phyloP scores from a whole-genome alignment of 768 basidiomycete genomes.

The Mycena polygramma region DNA sequence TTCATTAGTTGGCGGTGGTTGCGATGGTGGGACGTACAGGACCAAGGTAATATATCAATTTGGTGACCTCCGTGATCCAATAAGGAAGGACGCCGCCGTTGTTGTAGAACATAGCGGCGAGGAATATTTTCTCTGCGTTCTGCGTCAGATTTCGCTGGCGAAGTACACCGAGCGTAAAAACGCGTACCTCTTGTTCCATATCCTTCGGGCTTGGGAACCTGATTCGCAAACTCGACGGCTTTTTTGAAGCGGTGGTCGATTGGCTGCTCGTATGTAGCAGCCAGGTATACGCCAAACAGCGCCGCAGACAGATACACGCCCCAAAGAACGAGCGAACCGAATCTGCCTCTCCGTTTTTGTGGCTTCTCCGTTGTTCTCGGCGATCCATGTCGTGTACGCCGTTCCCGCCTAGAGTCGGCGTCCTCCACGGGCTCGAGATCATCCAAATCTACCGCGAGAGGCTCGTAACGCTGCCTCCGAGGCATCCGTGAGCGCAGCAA shows the following conservation, averaged over 20 bases:
- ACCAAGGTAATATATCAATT: too few relatives aligned
- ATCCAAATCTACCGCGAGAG: not conserved
- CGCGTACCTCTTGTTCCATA: slow-evolving; percentile 1
- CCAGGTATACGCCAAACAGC: not conserved
- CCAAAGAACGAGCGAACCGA: too few relatives aligned
- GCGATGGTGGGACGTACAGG: too few relatives aligned
- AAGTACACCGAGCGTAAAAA: too few relatives aligned
- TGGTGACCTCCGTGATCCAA: slow-evolving; percentile 53
- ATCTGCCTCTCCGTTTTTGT: too few relatives aligned
- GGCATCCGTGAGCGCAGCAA: too few relatives aligned
- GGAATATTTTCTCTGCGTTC: slow-evolving; percentile 48
- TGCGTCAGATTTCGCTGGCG: too few relatives aligned
- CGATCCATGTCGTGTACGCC: too few relatives aligned
- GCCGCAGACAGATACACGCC: not conserved
- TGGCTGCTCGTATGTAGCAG: slow-evolving; percentile 10
- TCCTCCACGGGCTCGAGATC: not conserved
- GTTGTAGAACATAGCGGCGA: slow-evolving; percentile 57
- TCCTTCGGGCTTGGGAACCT: not conserved
- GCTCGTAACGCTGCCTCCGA: not conserved
- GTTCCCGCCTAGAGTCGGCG: too few relatives aligned
- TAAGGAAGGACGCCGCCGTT: slow-evolving; percentile 53
- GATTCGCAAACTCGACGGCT: slow-evolving; percentile 7
- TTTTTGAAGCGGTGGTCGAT: slow-evolving; percentile 14
- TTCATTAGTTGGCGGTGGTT: too few relatives aligned
- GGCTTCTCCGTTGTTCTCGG: too few relatives aligned